Evolutionary conservation across 176 grass and related monocot genomes (phyloP).

Genomic region (Typha latifolia): DNA sequence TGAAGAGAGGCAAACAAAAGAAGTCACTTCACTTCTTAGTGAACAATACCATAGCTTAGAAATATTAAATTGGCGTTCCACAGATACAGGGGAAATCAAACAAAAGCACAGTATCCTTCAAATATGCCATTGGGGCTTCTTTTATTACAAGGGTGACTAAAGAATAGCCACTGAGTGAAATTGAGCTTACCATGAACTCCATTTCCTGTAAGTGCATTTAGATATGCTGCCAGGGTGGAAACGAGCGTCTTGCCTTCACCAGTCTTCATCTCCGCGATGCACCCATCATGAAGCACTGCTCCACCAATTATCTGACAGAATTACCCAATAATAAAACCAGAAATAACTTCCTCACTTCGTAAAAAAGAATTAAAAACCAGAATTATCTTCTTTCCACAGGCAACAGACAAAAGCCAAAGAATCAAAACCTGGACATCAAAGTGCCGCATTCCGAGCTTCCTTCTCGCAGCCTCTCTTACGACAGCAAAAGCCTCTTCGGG

Average conservation of each 20-base stretch:
- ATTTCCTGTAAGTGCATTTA: constrained; percentile 74
- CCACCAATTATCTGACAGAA: constrained; percentile 75
- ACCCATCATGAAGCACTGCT: constrained; percentile 90
- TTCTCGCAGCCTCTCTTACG: constrained; percentile 78
- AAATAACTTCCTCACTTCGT: background rate
- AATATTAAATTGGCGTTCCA: no score
- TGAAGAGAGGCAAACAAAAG: no score
- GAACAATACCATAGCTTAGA: no score
- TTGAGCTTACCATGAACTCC: constrained; percentile 70
- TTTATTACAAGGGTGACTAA: no score
- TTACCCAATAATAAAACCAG: background rate
- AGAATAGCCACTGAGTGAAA: background rate
- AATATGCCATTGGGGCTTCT: no score
- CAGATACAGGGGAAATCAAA: no score
- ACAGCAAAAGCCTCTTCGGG: constrained; percentile 75
- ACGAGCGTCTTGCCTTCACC: constrained; percentile 92
- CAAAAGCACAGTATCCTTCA: no score
- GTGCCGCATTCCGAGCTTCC: constrained; percentile 76
- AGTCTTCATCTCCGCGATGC: constrained; percentile 98
- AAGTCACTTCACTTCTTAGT: no score
- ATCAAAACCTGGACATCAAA: constrained; percentile 77
- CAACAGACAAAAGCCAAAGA: background rate
- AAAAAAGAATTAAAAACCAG: background rate
- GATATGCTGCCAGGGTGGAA: constrained; percentile 77
- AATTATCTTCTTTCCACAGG: background rate